These are phyloP conservation scores for Populus euphratica DNA, from an alignment of 345 rosid species.

Conservation along the genomic window DNA sequence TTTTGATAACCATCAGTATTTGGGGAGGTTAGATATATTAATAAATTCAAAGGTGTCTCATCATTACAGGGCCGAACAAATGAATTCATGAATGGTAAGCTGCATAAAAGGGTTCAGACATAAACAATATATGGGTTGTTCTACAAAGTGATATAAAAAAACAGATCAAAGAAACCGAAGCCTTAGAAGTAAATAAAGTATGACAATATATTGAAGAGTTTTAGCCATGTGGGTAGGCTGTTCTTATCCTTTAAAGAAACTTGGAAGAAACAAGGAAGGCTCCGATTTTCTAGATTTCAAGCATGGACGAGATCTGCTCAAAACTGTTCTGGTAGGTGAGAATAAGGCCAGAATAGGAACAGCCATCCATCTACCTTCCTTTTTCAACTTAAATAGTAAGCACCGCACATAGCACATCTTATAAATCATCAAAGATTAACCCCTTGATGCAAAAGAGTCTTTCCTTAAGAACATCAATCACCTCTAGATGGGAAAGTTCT, in stretches of 20 bases:
- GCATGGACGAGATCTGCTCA: background rate
- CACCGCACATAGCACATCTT: background rate
- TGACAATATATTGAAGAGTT: background rate
- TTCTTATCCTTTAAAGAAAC: background rate
- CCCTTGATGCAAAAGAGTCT: background rate
- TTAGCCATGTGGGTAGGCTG: background rate
- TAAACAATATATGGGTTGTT: background rate
- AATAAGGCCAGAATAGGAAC: background rate
- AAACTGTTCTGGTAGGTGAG: slow-evolving; percentile 1
- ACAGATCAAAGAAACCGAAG: background rate
- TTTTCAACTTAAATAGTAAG: background rate
- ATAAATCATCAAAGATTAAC: background rate
- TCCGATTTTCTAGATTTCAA: background rate
- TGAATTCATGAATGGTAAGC: background rate
- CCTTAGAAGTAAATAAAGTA: background rate
- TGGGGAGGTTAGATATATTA: no score
- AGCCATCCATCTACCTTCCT: background rate
- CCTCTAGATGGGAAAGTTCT: background rate
- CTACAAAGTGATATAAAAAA: background rate
- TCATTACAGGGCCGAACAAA: background rate
- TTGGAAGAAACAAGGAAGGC: background rate
- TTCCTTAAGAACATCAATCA: background rate
- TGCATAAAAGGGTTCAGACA: background rate
- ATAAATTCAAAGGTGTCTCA: no score
- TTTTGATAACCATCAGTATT: no score